These are phyloP conservation scores for Pseudogymnoascus sp. DNA, from an alignment of 2,329 filamentous ascomycete genomes.

Conservation along the genomic window DNA sequence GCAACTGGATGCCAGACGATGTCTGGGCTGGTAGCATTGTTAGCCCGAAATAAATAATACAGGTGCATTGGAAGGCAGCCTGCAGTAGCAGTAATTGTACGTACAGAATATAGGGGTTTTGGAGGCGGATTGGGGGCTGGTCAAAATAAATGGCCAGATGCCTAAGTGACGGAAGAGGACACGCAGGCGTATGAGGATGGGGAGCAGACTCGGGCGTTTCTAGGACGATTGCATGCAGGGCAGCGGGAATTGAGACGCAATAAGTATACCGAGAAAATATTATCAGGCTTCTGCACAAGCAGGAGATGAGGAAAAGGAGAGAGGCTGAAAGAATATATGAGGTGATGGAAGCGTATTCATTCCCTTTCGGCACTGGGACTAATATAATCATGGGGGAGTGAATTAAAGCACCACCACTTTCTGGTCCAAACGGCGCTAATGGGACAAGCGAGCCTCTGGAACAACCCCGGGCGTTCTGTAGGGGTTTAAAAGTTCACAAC, in stretches of 20 bases:
- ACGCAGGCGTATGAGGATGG: constrained; percentile 7
- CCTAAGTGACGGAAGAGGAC: constrained; percentile 4
- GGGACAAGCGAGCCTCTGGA: constrained; percentile 7
- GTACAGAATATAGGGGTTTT: constrained; percentile 2
- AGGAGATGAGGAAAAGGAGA: constrained; percentile 1
- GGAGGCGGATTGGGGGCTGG: background rate
- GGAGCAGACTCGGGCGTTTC: constrained; percentile 4
- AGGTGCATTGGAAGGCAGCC: background rate
- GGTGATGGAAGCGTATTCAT: constrained; percentile 6
- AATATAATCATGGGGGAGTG: constrained; percentile 5
- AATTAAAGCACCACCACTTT: constrained; percentile 6
- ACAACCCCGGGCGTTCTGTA: constrained; percentile 5
- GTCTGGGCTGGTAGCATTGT: background rate
- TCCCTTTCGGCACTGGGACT: constrained; percentile 2
- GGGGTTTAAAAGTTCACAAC: constrained; percentile 4
- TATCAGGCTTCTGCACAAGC: constrained; percentile 5
- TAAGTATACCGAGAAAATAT: constrained; percentile 4
- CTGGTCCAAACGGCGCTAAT: constrained; percentile 2
- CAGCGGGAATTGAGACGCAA: constrained; percentile 7
- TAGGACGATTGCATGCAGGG: constrained; percentile 6
- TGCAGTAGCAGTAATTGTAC: background rate
- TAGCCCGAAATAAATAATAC: background rate
- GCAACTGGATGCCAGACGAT: background rate
- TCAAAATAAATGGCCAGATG: constrained; percentile 7
- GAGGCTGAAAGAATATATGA: constrained; percentile 8